Evolutionary conservation across 345 rosid genomes (phyloP).

Genomic region (Arabidopsis arenosa): DNA sequence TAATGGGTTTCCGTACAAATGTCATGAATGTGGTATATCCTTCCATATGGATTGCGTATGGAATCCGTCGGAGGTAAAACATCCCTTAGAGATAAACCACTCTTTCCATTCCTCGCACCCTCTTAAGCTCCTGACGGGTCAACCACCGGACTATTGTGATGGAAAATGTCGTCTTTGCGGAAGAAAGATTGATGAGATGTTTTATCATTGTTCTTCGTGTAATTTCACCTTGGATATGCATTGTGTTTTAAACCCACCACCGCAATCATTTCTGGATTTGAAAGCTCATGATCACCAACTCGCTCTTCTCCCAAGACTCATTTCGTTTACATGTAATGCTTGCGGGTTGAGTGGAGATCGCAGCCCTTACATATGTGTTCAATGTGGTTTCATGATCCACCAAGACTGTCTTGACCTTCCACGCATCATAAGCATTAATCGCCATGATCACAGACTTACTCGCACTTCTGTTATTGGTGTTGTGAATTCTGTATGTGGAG

Average conservation of each 20-base stretch:
- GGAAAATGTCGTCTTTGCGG: conserved; percentile 22
- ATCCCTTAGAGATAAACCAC: background rate
- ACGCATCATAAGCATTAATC: no score
- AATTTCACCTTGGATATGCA: background rate
- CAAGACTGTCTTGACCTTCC: background rate
- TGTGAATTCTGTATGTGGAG: no score
- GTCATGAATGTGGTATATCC: background rate
- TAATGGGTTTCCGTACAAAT: background rate
- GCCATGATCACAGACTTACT: no score
- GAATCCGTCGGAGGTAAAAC: background rate
- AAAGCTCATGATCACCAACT: conserved; percentile 20
- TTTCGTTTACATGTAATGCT: conserved; percentile 10
- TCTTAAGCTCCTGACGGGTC: background rate
- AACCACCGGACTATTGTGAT: background rate
- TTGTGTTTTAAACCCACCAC: conserved; percentile 17
- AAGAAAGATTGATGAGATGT: background rate
- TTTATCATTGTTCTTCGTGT: conserved; percentile 4
- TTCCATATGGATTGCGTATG: conserved; percentile 9
- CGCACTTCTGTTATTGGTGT: no score
- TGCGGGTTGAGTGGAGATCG: conserved; percentile 23
- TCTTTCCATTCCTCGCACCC: background rate
- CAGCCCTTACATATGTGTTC: conserved; percentile 17
- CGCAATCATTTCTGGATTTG: background rate
- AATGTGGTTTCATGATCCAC: conserved; percentile 17
- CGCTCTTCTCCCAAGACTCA: background rate